Base-by-base conservation (phyloP, 805 yeast species). In the Starmerella potacharoeniae region DNA sequence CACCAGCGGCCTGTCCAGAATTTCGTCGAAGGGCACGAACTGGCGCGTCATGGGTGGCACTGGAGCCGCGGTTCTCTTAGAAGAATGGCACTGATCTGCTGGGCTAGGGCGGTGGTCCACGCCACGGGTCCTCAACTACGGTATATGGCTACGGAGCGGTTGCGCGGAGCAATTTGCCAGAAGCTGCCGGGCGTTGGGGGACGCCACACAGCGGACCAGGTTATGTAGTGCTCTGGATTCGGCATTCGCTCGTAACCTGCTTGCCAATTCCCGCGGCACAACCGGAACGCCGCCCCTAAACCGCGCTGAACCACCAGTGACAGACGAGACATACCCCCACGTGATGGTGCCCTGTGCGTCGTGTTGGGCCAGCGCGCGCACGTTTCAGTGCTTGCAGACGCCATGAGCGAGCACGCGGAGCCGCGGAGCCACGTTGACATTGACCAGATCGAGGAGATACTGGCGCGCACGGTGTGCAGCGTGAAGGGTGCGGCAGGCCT, bases 401-500 rank as follows among this genome's bases (percentile, higher is more conserved):
- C 29, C 22, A 40, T 40, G 43, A 40, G 43, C 29, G 43, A 40
- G 43, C 22, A 40, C 13, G 43, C 43, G 9, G 43, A 8, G 43
- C 29, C 43, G 13, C 43, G 29, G 13, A 42, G 33, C 16, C 29
- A 17, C 8, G 17, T 52, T 28, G 30, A 39, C n/a, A 13, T 58
- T n/a, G 60, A 58, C 30, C 42, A 56, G 34, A 13, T 58, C 9
- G 49, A 28, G 39, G 57, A 55, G 13, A 58, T 58, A 5, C 53
- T 55, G 29, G 17, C 40, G n/a, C 54, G 33, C 28, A 59, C 62
- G 1, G 30, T 55, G 7, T 58, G 62, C 48, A 55, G 57, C 51
- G 34, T 55, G 11, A 49, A 46, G 33, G 62, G 62, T 7, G 40
- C 62, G 5, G 35, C 45, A 11, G 62, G 62, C 8, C 11, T 59